Evolutionary conservation across 306 rosid genomes (phyloP), one percentile per base, ranked within the genome.

Genomic region (Neltuma alba): DNA sequence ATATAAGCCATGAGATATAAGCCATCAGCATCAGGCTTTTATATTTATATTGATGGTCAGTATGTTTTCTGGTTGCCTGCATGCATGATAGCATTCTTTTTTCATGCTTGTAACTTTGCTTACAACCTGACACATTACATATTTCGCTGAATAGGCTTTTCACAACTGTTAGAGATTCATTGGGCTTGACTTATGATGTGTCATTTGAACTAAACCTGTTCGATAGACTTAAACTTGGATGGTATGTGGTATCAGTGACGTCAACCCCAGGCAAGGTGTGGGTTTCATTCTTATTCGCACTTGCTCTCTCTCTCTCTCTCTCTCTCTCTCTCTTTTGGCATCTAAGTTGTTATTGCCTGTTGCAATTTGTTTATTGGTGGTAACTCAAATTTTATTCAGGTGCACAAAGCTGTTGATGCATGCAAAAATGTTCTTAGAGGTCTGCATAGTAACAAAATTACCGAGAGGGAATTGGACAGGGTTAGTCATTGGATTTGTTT

Each of bases 401-500:
- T 91, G 54, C 92, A 93, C 83, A 95, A 93, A 91, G 99, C 98
- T 62, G 99, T 95, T 68, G 98, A 93, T 74, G 98, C 99, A 50
- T 93, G 99, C 92, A 95, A 95, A 87, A 93, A 81, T 79, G 99
- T 95, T 84, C 93, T 95, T 38, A 91, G 97, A 90, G 97, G 99
- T 73, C 66, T 95, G 85, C 96, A 90, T 83, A 85, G 97, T 91
- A 93, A 93, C 91, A 86, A 85, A 86, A 86, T 95, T 79, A 87
- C 96, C n/a, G 92, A 84, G 72, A 89, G 97, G 89, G 98, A 95
- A 85, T 84, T 95, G 91, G 99, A 95, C 89, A 89, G 98, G 97
- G 99, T 95, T 83, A 78, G 96, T 87, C 74, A 38, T 68, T 64
- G 73, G 61, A 80, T 66, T 66, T 58, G 64, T 54, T 57, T 2